Evolutionary conservation across 805 yeast genomes (phyloP).

Genomic region (Starmerella khaoyaiensis): DNA sequence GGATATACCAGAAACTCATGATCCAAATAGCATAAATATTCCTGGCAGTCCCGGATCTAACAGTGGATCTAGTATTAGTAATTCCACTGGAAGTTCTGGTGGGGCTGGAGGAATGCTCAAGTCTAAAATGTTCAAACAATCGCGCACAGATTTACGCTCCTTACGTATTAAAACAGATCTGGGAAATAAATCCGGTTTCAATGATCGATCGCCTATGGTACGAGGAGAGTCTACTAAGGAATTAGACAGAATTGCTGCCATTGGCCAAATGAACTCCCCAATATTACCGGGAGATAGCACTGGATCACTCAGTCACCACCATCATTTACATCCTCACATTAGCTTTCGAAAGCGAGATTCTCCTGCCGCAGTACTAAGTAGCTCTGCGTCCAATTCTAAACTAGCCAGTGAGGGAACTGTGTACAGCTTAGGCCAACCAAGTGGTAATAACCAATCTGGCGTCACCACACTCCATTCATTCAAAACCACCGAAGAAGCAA

Average conservation of each 20-base stretch:
- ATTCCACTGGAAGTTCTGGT: neutral
- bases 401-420: conserved; percentile 32
- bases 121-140: conserved; percentile 28
- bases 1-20: conserved; percentile 7
- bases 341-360: conserved; percentile 30
- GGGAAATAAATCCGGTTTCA: conserved; percentile 22
- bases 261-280: conserved; percentile 21
- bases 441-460: conserved; percentile 18
- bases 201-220: conserved; percentile 25
- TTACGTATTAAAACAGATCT: conserved; percentile 23
- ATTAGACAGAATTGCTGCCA: conserved; percentile 29
- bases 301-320: conserved; percentile 24
- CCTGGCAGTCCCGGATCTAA: neutral
- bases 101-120: conserved; percentile 18
- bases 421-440: conserved; percentile 29
- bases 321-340: conserved; percentile 23
- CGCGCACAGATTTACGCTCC: conserved; percentile 22
- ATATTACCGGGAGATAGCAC: conserved; percentile 10
- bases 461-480: conserved; percentile 22
- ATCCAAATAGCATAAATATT: neutral
- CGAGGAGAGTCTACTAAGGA: conserved; percentile 27
- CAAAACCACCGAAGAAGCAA: conserved; percentile 28
- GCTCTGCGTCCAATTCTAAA: conserved; percentile 33
- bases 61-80: conserved; percentile 11
- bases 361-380: conserved; percentile 30